phyloP scores from a whole-genome alignment of 306 rosid genomes.

The Pachyrhizus erosus region DNA sequence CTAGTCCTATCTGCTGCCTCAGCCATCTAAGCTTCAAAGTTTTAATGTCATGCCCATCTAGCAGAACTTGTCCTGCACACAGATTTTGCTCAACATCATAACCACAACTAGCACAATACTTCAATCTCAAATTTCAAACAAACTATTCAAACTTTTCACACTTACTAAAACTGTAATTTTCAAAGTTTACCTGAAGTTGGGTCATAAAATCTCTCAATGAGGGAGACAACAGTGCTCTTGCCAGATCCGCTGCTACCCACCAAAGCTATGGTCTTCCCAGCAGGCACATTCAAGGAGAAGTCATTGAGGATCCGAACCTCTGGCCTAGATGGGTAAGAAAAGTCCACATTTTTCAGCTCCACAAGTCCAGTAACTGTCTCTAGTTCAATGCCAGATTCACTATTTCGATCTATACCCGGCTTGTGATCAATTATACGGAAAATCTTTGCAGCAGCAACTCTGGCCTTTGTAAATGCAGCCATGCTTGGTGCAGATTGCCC shows the following conservation, averaged over 20 bases:
- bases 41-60: constrained; percentile 93
- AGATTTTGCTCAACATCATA: constrained; percentile 17
- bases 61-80: constrained; percentile 80
- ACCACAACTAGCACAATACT: neutral
- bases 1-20: constrained; percentile 96
- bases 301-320: constrained; percentile 77
- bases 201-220: constrained; percentile 94
- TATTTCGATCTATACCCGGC: constrained; percentile 80
- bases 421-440: constrained; percentile 88
- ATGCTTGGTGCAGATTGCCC: constrained; percentile 97
- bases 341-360: constrained; percentile 84
- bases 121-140: constrained; percentile 1
- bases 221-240: constrained; percentile 96
- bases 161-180: neutral
- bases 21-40: constrained; percentile 85
- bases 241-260: constrained; percentile 99
- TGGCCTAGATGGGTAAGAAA: constrained; percentile 91
- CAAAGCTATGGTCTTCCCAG: constrained; percentile 95
- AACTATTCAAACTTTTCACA: neutral
- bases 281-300: constrained; percentile 81
- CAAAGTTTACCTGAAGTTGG: constrained; percentile 74
- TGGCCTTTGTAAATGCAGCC: constrained; percentile 94
- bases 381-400: constrained; percentile 73
- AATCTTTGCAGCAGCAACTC: constrained; percentile 91
- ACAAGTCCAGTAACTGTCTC: constrained; percentile 83